A percentile compares a stretch with the other conserved stretches of the same genome.
These are phyloP conservation scores for Nothophaeocryptopus gaeumannii DNA, from an alignment of 2,329 filamentous ascomycete species.

Conservation along the genomic window DNA sequence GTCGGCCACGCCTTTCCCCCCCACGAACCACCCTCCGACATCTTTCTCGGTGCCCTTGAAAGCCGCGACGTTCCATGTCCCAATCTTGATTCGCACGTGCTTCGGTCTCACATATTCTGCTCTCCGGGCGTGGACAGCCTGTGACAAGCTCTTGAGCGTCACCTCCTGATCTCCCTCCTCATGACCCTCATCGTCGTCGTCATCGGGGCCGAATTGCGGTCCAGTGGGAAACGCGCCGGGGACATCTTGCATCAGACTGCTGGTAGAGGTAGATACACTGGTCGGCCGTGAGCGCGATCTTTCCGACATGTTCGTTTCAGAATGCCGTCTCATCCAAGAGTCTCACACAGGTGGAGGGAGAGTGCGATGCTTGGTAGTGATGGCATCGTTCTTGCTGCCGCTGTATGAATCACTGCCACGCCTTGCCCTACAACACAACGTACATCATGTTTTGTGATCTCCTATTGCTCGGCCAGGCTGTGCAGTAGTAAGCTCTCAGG, in stretches of 20 bases:
- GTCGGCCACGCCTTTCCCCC: conserved; percentile 67
- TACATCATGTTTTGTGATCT: too few relatives aligned
- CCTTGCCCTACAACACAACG: too few relatives aligned
- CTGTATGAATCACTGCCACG: too few relatives aligned
- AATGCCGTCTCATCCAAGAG: too few relatives aligned
- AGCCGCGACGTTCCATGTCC: conserved; percentile 91
- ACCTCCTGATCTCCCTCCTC: conserved; percentile 19
- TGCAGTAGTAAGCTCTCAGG: too few relatives aligned
- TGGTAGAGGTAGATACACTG: too few relatives aligned
- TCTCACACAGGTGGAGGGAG: too few relatives aligned
- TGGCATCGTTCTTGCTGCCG: too few relatives aligned
- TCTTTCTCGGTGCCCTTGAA: conserved; percentile 84
- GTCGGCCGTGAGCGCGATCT: too few relatives aligned
- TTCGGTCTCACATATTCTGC: conserved; percentile 75
- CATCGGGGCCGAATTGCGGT: conserved; percentile 25
- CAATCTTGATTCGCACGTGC: conserved; percentile 80
- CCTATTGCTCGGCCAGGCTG: too few relatives aligned
- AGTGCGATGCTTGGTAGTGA: too few relatives aligned
- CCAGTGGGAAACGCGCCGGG: conserved; percentile 49
- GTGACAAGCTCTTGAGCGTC: conserved; percentile 42
- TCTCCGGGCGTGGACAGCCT: conserved; percentile 67
- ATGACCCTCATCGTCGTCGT: conserved; percentile 11
- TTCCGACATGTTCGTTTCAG: too few relatives aligned
- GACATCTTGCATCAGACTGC: conserved; percentile 43
- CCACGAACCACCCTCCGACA: conserved; percentile 82